Conservation (phyloP, 768 basidiomycete genomes). For the Chlorophyllum brunneum region DNA sequence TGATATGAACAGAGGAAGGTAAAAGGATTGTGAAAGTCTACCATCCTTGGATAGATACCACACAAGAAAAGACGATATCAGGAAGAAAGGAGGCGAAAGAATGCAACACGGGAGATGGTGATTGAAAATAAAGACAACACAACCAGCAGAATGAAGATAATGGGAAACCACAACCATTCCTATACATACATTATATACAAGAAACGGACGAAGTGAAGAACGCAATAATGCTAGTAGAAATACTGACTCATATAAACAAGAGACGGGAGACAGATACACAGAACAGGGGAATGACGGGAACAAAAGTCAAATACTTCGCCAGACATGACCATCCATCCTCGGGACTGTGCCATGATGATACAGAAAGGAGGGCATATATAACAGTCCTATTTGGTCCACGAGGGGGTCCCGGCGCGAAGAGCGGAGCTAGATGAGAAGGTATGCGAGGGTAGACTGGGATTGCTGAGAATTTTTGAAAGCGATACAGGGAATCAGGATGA, state of each 20-base stretch:
- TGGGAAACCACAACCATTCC: background rate
- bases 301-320: background rate
- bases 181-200: constrained; percentile 8
- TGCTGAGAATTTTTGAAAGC: background rate
- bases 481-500: background rate
- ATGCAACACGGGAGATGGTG: background rate
- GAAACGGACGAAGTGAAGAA: background rate
- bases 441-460: background rate
- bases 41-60: background rate
- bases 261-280: constrained; percentile 6
- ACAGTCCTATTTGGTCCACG: background rate
- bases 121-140: background rate
- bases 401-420: constrained; percentile 13
- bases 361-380: constrained; percentile 1
- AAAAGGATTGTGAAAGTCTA: constrained; percentile 8
- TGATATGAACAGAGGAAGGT: constrained; percentile 1
- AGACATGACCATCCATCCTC: constrained; percentile 2
- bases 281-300: background rate
- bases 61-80: background rate
- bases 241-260: background rate
- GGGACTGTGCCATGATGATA: background rate
- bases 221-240: background rate
- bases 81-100: background rate
- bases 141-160: background rate
- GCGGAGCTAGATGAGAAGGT: constrained; percentile 16